These are phyloP conservation scores for Aspergillus texensis DNA, from an alignment of 2,329 filamentous ascomycete species.

Conservation along the genomic window DNA sequence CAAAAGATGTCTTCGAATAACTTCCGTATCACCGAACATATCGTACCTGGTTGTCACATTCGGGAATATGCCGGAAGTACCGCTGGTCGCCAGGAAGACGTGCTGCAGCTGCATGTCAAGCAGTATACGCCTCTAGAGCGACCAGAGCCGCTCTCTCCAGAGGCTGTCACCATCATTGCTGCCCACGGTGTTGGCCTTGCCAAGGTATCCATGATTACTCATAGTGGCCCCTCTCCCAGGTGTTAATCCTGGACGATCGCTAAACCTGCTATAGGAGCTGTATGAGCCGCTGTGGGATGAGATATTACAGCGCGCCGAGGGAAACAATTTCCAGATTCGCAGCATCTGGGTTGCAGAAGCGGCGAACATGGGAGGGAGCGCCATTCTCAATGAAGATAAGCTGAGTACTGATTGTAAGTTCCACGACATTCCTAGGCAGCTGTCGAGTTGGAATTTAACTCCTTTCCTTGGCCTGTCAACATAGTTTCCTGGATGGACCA, in stretches of 20 bases:
- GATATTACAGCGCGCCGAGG: not conserved
- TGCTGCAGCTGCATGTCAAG: conserved; percentile 12
- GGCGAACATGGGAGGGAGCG: conserved; percentile 12
- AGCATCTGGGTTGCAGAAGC: conserved; percentile 16
- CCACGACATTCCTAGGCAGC: not conserved
- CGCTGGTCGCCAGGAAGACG: conserved; percentile 4
- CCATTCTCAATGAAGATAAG: conserved; percentile 14
- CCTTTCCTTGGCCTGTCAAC: too few species aligned
- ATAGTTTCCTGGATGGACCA: conserved; percentile 19
- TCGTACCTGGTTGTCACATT: not conserved
- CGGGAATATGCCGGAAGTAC: conserved; percentile 11
- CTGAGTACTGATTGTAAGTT: conserved; percentile 13
- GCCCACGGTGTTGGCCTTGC: conserved; percentile 15
- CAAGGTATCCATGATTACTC: conserved; percentile 3
- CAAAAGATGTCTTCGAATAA: not conserved
- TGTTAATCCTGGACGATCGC: too few species aligned
- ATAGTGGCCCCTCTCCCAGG: too few species aligned
- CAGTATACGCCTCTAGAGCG: conserved; percentile 12
- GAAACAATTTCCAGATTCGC: conserved; percentile 1
- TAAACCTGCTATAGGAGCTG: too few species aligned
- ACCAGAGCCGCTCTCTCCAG: not conserved
- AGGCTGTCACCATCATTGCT: conserved; percentile 13
- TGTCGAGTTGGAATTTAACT: too few species aligned
- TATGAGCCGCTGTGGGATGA: conserved; percentile 8
- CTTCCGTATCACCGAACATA: not conserved